Conservation (phyloP, 805 yeast genomes). For the Tetrapisispora arboricola region DNA sequence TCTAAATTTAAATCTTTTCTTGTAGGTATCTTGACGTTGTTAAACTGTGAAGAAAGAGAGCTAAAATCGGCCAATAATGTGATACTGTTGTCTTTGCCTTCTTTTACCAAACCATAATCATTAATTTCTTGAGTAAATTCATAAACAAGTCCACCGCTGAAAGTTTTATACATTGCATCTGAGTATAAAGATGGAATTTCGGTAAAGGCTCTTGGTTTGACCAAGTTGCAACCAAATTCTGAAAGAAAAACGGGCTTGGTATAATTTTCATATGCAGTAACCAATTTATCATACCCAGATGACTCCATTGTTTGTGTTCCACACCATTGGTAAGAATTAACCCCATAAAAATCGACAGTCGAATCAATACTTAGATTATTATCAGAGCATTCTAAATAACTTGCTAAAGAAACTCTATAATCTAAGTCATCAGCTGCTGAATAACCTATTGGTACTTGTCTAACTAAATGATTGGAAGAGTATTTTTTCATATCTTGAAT, state of each 20-base stretch:
- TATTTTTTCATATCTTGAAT: conserved; percentile 74
- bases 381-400: conserved; percentile 68
- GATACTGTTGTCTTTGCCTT: conserved; percentile 34
- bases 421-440: conserved; percentile 91
- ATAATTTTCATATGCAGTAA: conserved; percentile 57
- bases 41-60: conserved; percentile 38
- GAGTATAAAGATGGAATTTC: conserved; percentile 67
- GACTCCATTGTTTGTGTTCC: conserved; percentile 76
- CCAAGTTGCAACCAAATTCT: conserved; percentile 85
- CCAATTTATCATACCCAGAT: conserved; percentile 66
- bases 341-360: conserved; percentile 76
- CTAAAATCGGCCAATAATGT: conserved; percentile 39
- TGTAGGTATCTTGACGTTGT: conserved; percentile 25
- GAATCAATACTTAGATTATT: conserved; percentile 37
- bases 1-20: conserved; percentile 1
- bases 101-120: conserved; percentile 64
- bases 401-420: conserved; percentile 66
- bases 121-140: conserved; percentile 73
- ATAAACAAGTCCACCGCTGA: conserved; percentile 79
- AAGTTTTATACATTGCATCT: conserved; percentile 58
- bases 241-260: conserved; percentile 77
- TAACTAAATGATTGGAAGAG: conserved; percentile 44
- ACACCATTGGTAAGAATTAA: conserved; percentile 95
- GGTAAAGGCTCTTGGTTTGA: conserved; percentile 66
- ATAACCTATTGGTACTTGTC: conserved; percentile 83